Evolutionary conservation across 2,329 filamentous ascomycete species (phyloP).

Genomic region (Macrophomina pseudophaseolina): DNA sequence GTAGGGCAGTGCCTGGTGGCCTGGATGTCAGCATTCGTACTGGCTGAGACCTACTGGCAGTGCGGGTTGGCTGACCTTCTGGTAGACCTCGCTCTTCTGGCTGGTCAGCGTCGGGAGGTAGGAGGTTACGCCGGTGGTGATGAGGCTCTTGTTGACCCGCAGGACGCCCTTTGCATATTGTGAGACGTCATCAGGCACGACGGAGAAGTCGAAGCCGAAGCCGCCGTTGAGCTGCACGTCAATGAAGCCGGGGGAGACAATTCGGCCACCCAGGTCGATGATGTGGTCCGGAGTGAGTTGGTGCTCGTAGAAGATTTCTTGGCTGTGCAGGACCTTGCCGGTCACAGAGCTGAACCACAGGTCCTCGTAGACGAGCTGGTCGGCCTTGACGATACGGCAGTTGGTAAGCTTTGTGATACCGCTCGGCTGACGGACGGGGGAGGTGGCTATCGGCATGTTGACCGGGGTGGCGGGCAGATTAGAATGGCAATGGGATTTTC

Average conservation of each 20-base stretch:
- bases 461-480: background rate
- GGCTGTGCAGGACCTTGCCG: constrained; percentile 79
- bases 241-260: constrained; percentile 84
- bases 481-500: background rate
- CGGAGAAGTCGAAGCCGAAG: constrained; percentile 91
- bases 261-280: constrained; percentile 80
- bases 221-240: constrained; percentile 92
- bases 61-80: constrained; percentile 58
- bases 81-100: constrained; percentile 80
- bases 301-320: constrained; percentile 70
- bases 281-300: constrained; percentile 72
- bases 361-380: constrained; percentile 73
- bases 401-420: constrained; percentile 87
- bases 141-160: constrained; percentile 72
- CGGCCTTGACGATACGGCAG: constrained; percentile 75
- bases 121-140: constrained; percentile 80
- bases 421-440: constrained; percentile 30
- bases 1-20: constrained; percentile 69
- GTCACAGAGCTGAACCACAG: constrained; percentile 86
- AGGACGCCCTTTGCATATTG: constrained; percentile 75
- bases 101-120: constrained; percentile 87
- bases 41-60: background rate
- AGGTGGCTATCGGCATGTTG: constrained; percentile 44
- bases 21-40: constrained; percentile 22
- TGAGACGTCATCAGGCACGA: constrained; percentile 69